Base-by-base conservation (phyloP, 2,329 filamentous ascomycete species). In the Fusarium beomiforme region DNA sequence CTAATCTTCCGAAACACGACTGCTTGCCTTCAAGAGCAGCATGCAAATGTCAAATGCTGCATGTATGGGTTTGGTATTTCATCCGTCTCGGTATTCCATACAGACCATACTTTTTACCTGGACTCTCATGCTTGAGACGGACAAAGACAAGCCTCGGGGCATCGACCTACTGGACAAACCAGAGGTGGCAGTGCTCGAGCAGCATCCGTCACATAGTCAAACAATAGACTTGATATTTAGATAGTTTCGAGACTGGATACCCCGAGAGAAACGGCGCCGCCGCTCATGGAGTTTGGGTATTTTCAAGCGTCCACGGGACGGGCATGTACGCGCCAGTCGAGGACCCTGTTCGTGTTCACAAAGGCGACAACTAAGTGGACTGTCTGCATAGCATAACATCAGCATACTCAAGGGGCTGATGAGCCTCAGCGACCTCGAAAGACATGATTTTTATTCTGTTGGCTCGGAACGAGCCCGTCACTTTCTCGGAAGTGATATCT, bases 1-100 rank as follows among this genome's bases (percentile, higher is more conserved):
- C 67, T 67, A 75, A 75, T 75, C 43, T 72, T 74, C 73, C 71
- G 66, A 75, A 66, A 70, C 61, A 63, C 39, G 64, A 74, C 60
- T 74, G 69, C 73, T 49, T 70, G 44, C 33, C 43, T 65, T 37
- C 64, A 58, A 69, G 57, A 74, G 68, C 49, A 33, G 53, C 42
- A 70, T 50, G 39, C 41, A 43, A 34, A 68, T 37, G 64, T 59
- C 51, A 41, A 62, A 68, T 55, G 21, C 66, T 54, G 51, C 58
- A 53, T 67, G 33, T 41, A 64, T 57, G 62, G 59, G 62, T 26
- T 29, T 49, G 19, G 50, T 51, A 51, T 64, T 69, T 61, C 43
- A 33, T 47, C 64, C 56, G 37, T 61, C 47, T 66, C 50, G 64
- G 69, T 69, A 70, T 53, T 66, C 54, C 64, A 69, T 71, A 66